Base-by-base conservation (phyloP, 176 grass and related monocot species). In the Saccharum officinarum region DNA sequence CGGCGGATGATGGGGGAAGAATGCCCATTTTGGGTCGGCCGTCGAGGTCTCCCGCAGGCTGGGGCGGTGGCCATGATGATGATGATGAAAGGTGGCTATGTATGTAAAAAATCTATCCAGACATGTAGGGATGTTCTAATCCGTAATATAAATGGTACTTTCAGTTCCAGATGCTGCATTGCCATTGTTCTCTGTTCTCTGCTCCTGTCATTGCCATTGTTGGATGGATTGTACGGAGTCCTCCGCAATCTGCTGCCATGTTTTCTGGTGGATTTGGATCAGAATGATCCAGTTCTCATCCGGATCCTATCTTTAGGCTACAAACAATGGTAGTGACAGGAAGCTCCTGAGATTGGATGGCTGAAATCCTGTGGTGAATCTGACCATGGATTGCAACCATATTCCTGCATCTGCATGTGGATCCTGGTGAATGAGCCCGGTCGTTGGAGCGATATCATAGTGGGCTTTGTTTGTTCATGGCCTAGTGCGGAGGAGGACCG, bases 21-120 rank as follows among this genome's bases (percentile, higher is more conserved):
- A 39, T 36, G 76, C 77, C 76, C 89, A 81, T 91, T 91, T 91
- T 91, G 89, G 89, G 85, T 54, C 81, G 81, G 89, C 89, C 80
- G 85, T 86, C 80, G 85, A 80, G 80, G 80, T 84, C 80, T 69
- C 70, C 86, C 62, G 81, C 81, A 41, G 85, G 81, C 67, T 20
- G 79, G 7, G 67, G 42, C 26, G 68, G 23, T 73, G 73, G 9
- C 33, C 57, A 15, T 40, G 28, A 25, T 60, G 66, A 49, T 75
- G 80, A 18, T 23, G 25, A 25, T 13, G n/a, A n/a, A 9, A 9
- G 72, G 74, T 79, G 45, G 80, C 37, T 71, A 84, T 91, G 85
- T 91, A 90, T 79, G 77, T 79, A 79, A 70, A 81, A 78, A 70
- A 82, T 81, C 89, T 84, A 80, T 91, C 83, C 80, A 87, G 76